Conservation (phyloP, 1,139 yeast species). For the Zygoascus sp. region DNA sequence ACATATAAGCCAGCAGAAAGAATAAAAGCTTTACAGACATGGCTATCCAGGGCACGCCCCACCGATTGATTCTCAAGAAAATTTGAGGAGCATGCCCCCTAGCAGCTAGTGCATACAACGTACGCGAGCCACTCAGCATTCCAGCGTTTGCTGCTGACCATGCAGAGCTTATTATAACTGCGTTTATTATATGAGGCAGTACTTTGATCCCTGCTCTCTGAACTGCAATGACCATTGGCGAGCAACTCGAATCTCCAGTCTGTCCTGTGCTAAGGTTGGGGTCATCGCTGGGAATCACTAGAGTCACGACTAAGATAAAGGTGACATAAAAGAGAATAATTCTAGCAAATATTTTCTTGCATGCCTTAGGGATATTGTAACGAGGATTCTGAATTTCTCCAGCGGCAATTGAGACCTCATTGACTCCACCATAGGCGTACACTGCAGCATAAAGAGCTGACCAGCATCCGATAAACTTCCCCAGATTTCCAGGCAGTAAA, state of each 20-base stretch:
- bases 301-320: slow-evolving; percentile 67
- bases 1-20: slow-evolving; percentile 51
- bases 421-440: slow-evolving; percentile 48
- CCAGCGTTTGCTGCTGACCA: slow-evolving; percentile 67
- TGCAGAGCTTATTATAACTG: slow-evolving; percentile 59
- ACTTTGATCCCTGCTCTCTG: slow-evolving; percentile 54
- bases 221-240: slow-evolving; percentile 68
- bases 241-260: slow-evolving; percentile 45
- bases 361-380: slow-evolving; percentile 72
- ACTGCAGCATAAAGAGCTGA: slow-evolving; percentile 56
- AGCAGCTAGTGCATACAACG: slow-evolving; percentile 46
- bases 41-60: slow-evolving; percentile 50
- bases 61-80: slow-evolving; percentile 47
- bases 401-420: slow-evolving; percentile 72
- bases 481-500: slow-evolving; percentile 45
- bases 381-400: slow-evolving; percentile 79
- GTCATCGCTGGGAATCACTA: slow-evolving; percentile 70
- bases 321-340: slow-evolving; percentile 67
- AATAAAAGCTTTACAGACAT: slow-evolving; percentile 38
- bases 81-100: slow-evolving; percentile 54
- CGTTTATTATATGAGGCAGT: slow-evolving; percentile 62
- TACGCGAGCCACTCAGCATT: slow-evolving; percentile 53
- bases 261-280: slow-evolving; percentile 33
- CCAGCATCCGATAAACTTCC: slow-evolving; percentile 27
- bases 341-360: slow-evolving; percentile 67